Evolutionary conservation across 75 land plant genomes (phyloP).

Genomic region (Ceratopteris richardii): DNA sequence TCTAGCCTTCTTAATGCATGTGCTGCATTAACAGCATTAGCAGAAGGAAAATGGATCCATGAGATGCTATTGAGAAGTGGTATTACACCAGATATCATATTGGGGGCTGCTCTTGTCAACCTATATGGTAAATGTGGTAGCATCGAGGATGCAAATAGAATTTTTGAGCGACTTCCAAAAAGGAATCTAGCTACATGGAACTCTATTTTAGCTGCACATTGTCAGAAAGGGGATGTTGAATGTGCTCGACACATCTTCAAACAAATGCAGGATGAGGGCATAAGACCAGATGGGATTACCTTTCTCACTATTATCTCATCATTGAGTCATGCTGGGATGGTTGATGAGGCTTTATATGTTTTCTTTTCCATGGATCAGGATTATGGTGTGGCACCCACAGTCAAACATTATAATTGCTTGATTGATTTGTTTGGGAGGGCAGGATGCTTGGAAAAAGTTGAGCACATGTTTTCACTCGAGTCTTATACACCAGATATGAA

Average conservation of each 20-base stretch:
- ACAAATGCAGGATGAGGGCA: slow-evolving; percentile 16
- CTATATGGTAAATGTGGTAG: slow-evolving; percentile 41
- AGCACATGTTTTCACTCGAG: slow-evolving; percentile 14
- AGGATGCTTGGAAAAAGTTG: slow-evolving; percentile 22
- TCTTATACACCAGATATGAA: slow-evolving; percentile 16
- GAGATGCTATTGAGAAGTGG: slow-evolving; percentile 5
- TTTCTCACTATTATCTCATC: slow-evolving; percentile 25
- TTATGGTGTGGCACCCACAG: slow-evolving; percentile 33
- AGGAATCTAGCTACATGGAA: slow-evolving; percentile 26
- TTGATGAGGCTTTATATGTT: slow-evolving; percentile 28
- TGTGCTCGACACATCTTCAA: slow-evolving; percentile 16
- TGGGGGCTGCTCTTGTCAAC: slow-evolving; percentile 25
- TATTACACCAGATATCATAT: not conserved
- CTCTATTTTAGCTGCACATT: slow-evolving; percentile 23
- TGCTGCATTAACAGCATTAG: slow-evolving; percentile 12
- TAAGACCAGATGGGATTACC: slow-evolving; percentile 30
- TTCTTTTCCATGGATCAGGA: slow-evolving; percentile 22
- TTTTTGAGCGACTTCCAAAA: slow-evolving; percentile 17
- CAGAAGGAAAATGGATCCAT: slow-evolving; percentile 11
- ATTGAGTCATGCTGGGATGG: slow-evolving; percentile 33
- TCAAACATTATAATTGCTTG: slow-evolving; percentile 38
- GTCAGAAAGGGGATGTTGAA: slow-evolving; percentile 15
- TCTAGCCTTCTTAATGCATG: slow-evolving; percentile 31
- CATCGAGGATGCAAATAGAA: slow-evolving; percentile 12
- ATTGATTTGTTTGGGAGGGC: slow-evolving; percentile 26